Percentiles rank a stretch among this genome's conserved stretches.
Evolutionary conservation across 495 filamentous ascomycete genomes (phyloP).

Genomic region (Lophium mytilinum): DNA sequence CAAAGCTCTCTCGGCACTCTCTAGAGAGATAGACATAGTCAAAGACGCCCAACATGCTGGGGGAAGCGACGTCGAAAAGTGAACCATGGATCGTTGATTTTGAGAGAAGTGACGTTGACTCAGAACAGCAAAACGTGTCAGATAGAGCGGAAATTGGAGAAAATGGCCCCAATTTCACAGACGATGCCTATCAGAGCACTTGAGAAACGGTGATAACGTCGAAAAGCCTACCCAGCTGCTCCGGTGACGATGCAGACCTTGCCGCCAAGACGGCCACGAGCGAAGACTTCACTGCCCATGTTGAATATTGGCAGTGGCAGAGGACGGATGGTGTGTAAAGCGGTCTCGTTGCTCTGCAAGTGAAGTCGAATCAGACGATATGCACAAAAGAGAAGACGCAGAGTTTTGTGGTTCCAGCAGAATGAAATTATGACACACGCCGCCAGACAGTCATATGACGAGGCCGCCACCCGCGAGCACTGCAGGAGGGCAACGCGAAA

Average conservation of each 20-base stretch:
- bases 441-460: neutral
- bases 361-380: too few relatives aligned
- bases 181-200: too few relatives aligned
- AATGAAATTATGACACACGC: neutral
- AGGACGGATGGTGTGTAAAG: neutral
- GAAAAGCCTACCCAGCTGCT: constrained; percentile 67
- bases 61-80: too few relatives aligned
- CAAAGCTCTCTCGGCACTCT: too few relatives aligned
- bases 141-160: too few relatives aligned
- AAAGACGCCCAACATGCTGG: too few relatives aligned
- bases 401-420: neutral
- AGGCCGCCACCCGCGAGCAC: neutral
- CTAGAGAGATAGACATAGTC: neutral
- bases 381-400: neutral
- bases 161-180: too few relatives aligned
- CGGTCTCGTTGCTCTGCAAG: too few relatives aligned
- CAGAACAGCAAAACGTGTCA: too few relatives aligned
- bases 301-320: constrained; percentile 15
- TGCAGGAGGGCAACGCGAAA: neutral
- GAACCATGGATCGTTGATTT: too few relatives aligned
- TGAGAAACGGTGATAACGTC: neutral
- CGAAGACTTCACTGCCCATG: constrained; percentile 19
- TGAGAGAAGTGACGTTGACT: too few relatives aligned
- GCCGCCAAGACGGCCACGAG: constrained; percentile 56
- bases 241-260: constrained; percentile 95